Conservation (phyloP, 169 alveolate species). For the Cryptosporidium sp. region DNA sequence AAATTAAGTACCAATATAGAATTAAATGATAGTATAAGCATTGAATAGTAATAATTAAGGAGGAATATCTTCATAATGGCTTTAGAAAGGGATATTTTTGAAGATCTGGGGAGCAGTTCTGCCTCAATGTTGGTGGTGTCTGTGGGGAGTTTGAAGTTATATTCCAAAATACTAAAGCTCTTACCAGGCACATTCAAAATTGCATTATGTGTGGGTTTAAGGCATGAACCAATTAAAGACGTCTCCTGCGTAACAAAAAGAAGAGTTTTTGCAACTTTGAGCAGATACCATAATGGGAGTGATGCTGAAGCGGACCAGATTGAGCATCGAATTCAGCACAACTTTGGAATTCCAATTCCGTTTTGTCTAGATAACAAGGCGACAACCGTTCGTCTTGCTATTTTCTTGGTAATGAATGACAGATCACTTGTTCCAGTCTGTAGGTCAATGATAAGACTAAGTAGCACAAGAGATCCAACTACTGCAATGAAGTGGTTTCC, state of each 20-base stretch:
- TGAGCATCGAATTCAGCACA: conserved; percentile 50
- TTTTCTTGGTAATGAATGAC: conserved; percentile 39
- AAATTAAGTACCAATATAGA: background rate
- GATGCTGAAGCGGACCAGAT: conserved; percentile 9
- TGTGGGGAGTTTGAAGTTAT: conserved; percentile 38
- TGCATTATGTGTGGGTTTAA: conserved; percentile 52
- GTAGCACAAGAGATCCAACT: conserved; percentile 70
- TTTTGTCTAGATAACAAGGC: conserved; percentile 59
- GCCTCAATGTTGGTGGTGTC: conserved; percentile 63
- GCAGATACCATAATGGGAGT: background rate
- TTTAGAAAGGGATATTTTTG: conserved; percentile 16
- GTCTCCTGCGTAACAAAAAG: conserved; percentile 43
- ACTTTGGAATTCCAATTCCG: conserved; percentile 71
- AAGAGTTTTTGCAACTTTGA: conserved; percentile 58
- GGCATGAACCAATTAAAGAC: conserved; percentile 68
- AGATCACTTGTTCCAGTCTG: conserved; percentile 53
- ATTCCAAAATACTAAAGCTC: conserved; percentile 30
- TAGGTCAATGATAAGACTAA: conserved; percentile 56
- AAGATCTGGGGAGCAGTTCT: conserved; percentile 46
- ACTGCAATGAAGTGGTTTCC: conserved; percentile 76
- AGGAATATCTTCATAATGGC: background rate
- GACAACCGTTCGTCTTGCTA: conserved; percentile 48
- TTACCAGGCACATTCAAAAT: conserved; percentile 46
- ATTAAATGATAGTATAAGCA: background rate
- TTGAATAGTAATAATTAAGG: background rate